Evolutionary conservation across 306 rosid species (phyloP), one percentile per base, ranked within the genome.

Genomic region (Trifolium dubium): DNA sequence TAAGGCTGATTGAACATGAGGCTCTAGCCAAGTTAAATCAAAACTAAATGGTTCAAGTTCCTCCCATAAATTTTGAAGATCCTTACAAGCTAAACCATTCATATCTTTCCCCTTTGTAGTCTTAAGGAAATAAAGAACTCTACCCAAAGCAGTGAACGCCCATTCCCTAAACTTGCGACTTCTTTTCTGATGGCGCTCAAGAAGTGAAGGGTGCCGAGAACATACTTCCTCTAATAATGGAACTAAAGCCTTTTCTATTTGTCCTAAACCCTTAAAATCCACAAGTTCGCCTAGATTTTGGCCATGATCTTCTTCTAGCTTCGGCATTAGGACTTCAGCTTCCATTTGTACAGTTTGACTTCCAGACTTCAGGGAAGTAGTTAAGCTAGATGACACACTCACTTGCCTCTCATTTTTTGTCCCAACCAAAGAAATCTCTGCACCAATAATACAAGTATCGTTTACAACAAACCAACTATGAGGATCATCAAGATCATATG

Each of bases 11-110:
- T 81, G 46, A 72, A 81, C 82, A 60, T 67, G 76, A 8, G 75
- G 76, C 72, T 81, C 67, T 15, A 81, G 12, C 82, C 82, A 81
- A 4, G n/a, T 17, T 55, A 81, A 54, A 17, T 72, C 79, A 81
- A 77, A 77, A 4, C 66, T 37, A 72, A 66, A 81, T 10, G 50
- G 0, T 7, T 47, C 18, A 59, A 81, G 67, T 32, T 77, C 85
- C 31, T 77, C 82, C 85, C 79, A 81, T 2, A 77, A 9, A 66
- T 12, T 18, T 34, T 72, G 72, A 28, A 81, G 82, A 4, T 58
- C 67, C 39, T 30, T 59, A 40, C 67, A 49, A 28, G 41, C 12
- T 2, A 14, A 1, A 11, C 28, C 58, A 67, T 67, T 46, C 72
- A 67, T 44, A 44, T 67, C 58, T 44, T 44, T 67, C 56, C 7